Evolutionary conservation across 2,329 filamentous ascomycete genomes (phyloP).

Genomic region (Arthrobotrys sinensis): DNA sequence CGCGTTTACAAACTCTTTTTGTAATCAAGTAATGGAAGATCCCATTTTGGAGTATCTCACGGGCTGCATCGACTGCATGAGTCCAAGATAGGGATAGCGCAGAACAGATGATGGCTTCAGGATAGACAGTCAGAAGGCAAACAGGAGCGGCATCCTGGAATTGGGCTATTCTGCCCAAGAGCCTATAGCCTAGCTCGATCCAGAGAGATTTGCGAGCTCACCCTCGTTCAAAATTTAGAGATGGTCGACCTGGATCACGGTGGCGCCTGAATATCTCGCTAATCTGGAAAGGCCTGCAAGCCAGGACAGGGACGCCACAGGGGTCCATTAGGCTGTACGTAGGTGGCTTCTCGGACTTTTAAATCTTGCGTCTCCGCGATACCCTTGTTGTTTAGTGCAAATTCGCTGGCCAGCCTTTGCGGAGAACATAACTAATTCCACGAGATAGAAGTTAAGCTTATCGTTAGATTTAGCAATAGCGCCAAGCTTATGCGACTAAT

Average conservation of each 20-base stretch:
- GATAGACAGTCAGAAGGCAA: slow-evolving; percentile 3
- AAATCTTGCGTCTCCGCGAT: slow-evolving; percentile 22
- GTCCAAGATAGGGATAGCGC: slow-evolving; percentile 16
- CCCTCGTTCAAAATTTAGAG: background rate
- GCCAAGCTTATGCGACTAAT: background rate
- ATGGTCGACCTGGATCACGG: background rate
- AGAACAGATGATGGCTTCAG: background rate
- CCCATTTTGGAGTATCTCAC: slow-evolving; percentile 26
- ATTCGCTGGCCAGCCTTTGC: too few species aligned
- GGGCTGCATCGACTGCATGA: background rate
- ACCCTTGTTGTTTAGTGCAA: background rate
- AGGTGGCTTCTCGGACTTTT: slow-evolving; percentile 44
- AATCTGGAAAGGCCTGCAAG: slow-evolving; percentile 46
- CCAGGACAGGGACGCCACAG: slow-evolving; percentile 48
- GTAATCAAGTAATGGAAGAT: slow-evolving; percentile 13
- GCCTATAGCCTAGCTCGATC: slow-evolving; percentile 1
- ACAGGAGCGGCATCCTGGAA: background rate
- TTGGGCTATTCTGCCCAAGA: background rate
- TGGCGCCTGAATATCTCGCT: slow-evolving; percentile 35
- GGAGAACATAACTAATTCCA: too few species aligned
- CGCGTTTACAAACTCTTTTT: slow-evolving; percentile 6
- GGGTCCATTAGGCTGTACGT: slow-evolving; percentile 2
- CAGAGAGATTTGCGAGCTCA: slow-evolving; percentile 1
- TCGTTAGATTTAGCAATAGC: too few species aligned
- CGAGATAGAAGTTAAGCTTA: too few species aligned